Conservation (phyloP, 306 rosid genomes). For the Rubus idaeus region DNA sequence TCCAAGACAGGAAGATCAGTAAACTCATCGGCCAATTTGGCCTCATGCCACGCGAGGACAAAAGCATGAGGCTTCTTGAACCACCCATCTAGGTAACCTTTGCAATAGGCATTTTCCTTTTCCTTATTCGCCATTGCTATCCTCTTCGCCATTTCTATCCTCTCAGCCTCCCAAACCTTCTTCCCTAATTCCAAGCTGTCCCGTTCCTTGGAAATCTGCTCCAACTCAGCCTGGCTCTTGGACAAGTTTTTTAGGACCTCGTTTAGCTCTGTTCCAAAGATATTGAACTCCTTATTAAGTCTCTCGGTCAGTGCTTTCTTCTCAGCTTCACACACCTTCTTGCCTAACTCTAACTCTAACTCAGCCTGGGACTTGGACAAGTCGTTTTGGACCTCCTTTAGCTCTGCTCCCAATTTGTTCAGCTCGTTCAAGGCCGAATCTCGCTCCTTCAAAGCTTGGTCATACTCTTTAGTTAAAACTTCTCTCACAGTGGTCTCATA, state of each 20-base stretch:
- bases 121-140: neutral
- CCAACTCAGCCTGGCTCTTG: no score
- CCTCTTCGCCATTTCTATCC: neutral
- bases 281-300: no score
- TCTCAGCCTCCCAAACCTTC: neutral
- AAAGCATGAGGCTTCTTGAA: slow-evolving; percentile 1
- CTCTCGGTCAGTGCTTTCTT: neutral
- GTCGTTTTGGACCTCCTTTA: neutral
- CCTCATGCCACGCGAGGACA: neutral
- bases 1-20: neutral
- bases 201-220: no score
- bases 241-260: no score
- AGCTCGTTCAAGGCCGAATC: neutral
- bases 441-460: neutral
- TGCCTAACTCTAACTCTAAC: neutral
- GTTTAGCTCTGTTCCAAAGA: no score
- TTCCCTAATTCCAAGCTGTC: neutral
- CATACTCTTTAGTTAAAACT: neutral
- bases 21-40: neutral
- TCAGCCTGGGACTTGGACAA: neutral
- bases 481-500: neutral
- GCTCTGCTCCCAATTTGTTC: neutral
- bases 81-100: neutral
- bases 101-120: neutral
- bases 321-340: neutral